phyloP scores from a whole-genome alignment of 192 early-diverging fungal species.

The Backusella tuberculispora region DNA sequence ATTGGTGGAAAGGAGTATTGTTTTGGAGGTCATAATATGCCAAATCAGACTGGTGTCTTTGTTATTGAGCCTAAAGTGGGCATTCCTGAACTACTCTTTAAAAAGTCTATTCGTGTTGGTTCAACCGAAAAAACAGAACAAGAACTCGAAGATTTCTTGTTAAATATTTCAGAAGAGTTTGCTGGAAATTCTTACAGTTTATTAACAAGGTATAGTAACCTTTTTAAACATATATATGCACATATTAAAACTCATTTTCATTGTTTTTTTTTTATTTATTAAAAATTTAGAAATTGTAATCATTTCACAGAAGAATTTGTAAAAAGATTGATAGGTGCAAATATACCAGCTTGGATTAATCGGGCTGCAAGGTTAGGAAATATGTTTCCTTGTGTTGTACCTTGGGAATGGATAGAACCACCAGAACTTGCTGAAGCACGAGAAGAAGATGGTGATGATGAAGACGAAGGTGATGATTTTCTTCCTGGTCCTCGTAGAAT shows the following conservation, averaged over 20 bases:
- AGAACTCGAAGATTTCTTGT: conserved; percentile 21
- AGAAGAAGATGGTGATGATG: background rate
- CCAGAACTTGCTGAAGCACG: conserved; percentile 26
- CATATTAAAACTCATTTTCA: background rate
- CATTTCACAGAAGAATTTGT: conserved; percentile 43
- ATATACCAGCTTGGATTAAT: conserved; percentile 42
- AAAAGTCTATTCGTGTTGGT: conserved; percentile 40
- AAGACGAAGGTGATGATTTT: background rate
- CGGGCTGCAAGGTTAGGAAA: conserved; percentile 43
- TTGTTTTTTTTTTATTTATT: background rate
- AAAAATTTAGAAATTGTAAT: conserved; percentile 42
- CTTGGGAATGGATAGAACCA: conserved; percentile 44
- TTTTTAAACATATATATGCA: background rate
- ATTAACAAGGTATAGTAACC: conserved; percentile 27
- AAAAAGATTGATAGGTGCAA: conserved; percentile 25
- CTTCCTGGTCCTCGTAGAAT: background rate
- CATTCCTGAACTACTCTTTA: conserved; percentile 27
- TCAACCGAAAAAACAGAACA: conserved; percentile 27
- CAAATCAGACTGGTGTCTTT: conserved; percentile 43
- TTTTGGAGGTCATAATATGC: conserved; percentile 44
- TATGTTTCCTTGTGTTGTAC: conserved; percentile 46
- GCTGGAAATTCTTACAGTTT: conserved; percentile 41
- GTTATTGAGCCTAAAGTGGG: conserved; percentile 40
- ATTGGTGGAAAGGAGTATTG: conserved; percentile 40
- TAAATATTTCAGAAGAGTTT: conserved; percentile 39